A percentile compares a stretch with the other conserved stretches of the same genome.
phyloP scores from a whole-genome alignment of 768 basidiomycete species.

The Dacryopinax spathularia region DNA sequence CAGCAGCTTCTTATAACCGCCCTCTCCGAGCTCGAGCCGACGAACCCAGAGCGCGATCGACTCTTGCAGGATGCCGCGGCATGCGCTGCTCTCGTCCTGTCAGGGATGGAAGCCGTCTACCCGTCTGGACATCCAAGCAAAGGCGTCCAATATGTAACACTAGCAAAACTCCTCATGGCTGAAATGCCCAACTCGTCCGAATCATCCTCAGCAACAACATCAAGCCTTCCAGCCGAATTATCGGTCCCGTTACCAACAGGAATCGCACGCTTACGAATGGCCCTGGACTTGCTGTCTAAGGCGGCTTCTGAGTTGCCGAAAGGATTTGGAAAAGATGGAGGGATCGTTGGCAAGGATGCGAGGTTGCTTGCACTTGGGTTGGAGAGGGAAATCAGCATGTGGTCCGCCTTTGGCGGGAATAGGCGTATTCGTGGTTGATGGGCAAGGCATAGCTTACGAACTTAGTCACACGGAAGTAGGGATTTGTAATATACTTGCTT shows the following conservation, averaged over 20 bases:
- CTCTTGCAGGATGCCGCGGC: constrained; percentile 33
- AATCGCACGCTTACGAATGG: not conserved
- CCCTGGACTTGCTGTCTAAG: not conserved
- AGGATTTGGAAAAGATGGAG: not conserved
- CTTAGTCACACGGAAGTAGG: not conserved
- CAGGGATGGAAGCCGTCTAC: constrained; percentile 1
- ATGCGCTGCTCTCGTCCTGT: constrained; percentile 35
- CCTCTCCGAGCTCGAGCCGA: constrained; percentile 25
- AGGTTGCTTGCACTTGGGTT: not conserved
- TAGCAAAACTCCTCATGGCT: constrained; percentile 8
- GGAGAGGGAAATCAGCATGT: constrained; percentile 2
- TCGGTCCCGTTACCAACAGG: not conserved
- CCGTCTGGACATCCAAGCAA: constrained; percentile 10
- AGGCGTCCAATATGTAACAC: constrained; percentile 6
- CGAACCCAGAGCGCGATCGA: constrained; percentile 28
- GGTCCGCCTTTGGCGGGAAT: not conserved
- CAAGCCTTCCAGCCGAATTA: not conserved
- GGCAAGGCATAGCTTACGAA: not conserved
- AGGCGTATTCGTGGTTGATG: not conserved
- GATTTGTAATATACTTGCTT: not conserved
- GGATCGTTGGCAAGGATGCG: not conserved
- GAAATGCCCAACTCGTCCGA: not conserved
- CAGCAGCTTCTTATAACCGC: constrained; percentile 47
- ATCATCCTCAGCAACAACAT: not conserved
- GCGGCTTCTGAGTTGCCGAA: not conserved